Conservation (phyloP, 2,329 filamentous ascomycete genomes). For the Malbranchea cinnamomea region DNA sequence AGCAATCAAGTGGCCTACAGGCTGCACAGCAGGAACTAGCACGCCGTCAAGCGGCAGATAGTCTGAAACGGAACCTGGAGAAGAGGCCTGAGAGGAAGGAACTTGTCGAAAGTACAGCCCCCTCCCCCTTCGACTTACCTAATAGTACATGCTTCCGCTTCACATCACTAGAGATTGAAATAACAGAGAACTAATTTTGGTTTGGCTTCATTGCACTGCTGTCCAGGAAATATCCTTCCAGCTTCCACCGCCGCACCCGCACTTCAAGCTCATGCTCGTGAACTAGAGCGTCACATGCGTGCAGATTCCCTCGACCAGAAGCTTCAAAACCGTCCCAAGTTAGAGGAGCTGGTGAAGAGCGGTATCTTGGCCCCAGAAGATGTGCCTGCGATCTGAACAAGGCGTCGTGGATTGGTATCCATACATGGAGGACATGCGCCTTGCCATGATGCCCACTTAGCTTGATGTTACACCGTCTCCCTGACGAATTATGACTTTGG, state of each 20-base stretch:
- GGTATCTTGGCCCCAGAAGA: slow-evolving; percentile 62
- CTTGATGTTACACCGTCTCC: no score
- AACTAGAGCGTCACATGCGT: slow-evolving; percentile 79
- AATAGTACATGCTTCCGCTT: slow-evolving; percentile 3
- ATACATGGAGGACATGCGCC: no score
- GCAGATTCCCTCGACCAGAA: slow-evolving; percentile 78
- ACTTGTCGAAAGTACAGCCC: slow-evolving; percentile 57
- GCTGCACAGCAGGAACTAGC: slow-evolving; percentile 47
- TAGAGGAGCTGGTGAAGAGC: slow-evolving; percentile 61
- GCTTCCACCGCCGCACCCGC: slow-evolving; percentile 62
- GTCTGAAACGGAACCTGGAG: slow-evolving; percentile 48
- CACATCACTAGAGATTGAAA: slow-evolving; percentile 1
- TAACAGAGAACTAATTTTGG: not conserved
- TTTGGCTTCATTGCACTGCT: slow-evolving; percentile 4
- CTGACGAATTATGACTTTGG: no score
- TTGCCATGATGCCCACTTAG: no score
- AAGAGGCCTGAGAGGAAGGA: slow-evolving; percentile 54
- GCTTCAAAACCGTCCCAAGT: slow-evolving; percentile 59
- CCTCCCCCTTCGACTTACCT: slow-evolving; percentile 6
- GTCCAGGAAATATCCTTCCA: slow-evolving; percentile 69
- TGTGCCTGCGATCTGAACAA: slow-evolving; percentile 28
- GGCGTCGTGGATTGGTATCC: no score
- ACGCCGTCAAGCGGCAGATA: slow-evolving; percentile 47
- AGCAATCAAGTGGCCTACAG: no score
- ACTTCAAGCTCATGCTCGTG: slow-evolving; percentile 64